These are phyloP conservation scores for Brettanomyces sp. DNA, from an alignment of 805 yeast genomes.

Conservation along the genomic window DNA sequence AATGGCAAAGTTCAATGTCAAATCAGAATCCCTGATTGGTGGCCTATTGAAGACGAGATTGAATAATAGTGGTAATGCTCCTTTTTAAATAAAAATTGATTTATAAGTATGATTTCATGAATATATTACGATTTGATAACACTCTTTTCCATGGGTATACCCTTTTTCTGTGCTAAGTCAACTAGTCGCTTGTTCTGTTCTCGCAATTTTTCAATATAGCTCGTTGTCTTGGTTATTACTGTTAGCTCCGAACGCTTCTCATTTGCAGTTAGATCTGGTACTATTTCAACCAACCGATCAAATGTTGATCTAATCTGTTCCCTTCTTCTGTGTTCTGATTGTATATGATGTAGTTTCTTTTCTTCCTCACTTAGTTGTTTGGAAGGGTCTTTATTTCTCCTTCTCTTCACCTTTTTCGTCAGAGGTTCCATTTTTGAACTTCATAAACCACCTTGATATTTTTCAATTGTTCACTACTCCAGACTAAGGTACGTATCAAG, in stretches of 20 bases:
- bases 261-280: conserved; percentile 59
- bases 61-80: neutral
- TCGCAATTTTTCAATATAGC: conserved; percentile 42
- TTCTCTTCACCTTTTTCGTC: neutral
- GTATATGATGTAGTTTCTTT: conserved; percentile 26
- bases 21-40: conserved; percentile 63
- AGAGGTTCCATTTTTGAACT: neutral
- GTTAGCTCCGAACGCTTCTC: conserved; percentile 77
- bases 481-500: no score
- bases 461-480: neutral
- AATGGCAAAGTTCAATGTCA: conserved; percentile 31
- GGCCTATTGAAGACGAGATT: conserved; percentile 42
- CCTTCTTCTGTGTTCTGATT: conserved; percentile 75
- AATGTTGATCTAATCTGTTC: conserved; percentile 78
- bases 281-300: conserved; percentile 61
- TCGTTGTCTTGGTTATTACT: conserved; percentile 50
- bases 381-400: conserved; percentile 3
- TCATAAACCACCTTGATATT: neutral
- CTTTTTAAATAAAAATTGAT: conserved; percentile 7
- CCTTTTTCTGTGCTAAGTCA: conserved; percentile 29
- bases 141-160: conserved; percentile 30
- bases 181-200: conserved; percentile 40
- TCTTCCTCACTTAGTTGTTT: conserved; percentile 22
- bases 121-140: conserved; percentile 3
- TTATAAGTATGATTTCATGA: neutral